phyloP scores from a whole-genome alignment of 2,329 filamentous ascomycete genomes.

The Colletotrichum horii region DNA sequence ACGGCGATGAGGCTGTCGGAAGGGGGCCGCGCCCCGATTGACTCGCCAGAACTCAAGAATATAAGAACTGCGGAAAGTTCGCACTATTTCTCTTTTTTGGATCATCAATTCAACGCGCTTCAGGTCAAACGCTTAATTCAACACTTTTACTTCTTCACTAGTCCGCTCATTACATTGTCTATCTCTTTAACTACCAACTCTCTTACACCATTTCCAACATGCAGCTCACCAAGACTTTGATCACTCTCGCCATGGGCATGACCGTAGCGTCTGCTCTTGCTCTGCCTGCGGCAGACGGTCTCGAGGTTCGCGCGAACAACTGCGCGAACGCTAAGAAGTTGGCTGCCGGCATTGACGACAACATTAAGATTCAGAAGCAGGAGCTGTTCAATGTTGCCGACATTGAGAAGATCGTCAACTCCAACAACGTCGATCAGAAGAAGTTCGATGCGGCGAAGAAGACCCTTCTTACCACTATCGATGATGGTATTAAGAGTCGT shows the following conservation, averaged over 20 bases:
- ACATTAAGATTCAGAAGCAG: conserved; percentile 27
- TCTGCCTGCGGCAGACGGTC: background rate
- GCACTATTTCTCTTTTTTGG: accelerated
- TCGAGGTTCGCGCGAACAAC: background rate
- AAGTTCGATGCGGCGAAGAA: conserved; percentile 22
- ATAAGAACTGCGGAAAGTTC: background rate
- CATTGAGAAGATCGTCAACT: conserved; percentile 10
- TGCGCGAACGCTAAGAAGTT: conserved; percentile 25
- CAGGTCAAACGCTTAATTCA: background rate
- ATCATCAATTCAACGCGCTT: background rate
- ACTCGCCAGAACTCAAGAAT: background rate
- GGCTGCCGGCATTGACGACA: conserved; percentile 26
- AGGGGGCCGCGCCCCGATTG: background rate
- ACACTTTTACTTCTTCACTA: background rate
- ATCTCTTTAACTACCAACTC: background rate
- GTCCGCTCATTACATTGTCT: background rate
- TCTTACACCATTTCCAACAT: background rate
- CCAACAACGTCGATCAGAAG: conserved; percentile 1
- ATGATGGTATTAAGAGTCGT: conserved; percentile 26
- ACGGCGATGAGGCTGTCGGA: background rate
- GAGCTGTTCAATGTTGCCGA: conserved; percentile 21
- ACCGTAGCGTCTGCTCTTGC: background rate
- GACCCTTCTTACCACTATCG: conserved; percentile 24
- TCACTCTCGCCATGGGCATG: conserved; percentile 2
- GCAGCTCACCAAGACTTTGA: background rate